These are phyloP conservation scores for Ampelomyces quisqualis DNA, from an alignment of 2,329 filamentous ascomycete genomes.

Conservation along the genomic window DNA sequence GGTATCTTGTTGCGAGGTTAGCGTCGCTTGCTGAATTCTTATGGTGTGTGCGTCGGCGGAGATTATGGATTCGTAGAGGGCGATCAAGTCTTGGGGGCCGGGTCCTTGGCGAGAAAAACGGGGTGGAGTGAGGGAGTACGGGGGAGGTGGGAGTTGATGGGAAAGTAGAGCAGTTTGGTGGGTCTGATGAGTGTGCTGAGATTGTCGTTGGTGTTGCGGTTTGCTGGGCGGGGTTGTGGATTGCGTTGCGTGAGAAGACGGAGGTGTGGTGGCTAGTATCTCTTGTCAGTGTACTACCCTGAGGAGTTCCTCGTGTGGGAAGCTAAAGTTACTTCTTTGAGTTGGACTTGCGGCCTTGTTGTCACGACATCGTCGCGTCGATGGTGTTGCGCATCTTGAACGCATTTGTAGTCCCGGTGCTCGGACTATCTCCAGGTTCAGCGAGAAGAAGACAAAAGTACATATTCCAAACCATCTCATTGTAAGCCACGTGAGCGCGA, in stretches of 20 bases:
- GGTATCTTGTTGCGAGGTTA: constrained; percentile 10
- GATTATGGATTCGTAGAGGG: constrained; percentile 13
- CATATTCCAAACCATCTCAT: constrained; percentile 1
- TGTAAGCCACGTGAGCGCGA: background rate
- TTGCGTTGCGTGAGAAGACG: no score
- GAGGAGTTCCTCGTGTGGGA: background rate
- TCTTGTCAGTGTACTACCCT: no score
- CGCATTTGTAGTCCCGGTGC: background rate
- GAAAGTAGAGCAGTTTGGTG: no score
- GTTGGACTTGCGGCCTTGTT: background rate
- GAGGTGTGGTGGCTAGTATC: no score
- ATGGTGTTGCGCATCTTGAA: background rate
- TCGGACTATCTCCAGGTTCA: background rate
- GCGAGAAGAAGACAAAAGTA: background rate
- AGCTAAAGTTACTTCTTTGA: background rate
- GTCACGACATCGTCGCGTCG: background rate
- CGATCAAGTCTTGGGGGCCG: background rate
- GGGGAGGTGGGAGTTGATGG: background rate
- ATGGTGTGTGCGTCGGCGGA: constrained; percentile 12
- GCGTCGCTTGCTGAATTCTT: constrained; percentile 10
- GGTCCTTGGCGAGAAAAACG: background rate
- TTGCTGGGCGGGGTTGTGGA: no score
- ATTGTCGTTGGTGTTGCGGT: no score
- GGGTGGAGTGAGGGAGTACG: background rate
- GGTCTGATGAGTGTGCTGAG: no score